Base-by-base conservation (phyloP, 768 basidiomycete genomes). In the Gautieria morchelliformis region DNA sequence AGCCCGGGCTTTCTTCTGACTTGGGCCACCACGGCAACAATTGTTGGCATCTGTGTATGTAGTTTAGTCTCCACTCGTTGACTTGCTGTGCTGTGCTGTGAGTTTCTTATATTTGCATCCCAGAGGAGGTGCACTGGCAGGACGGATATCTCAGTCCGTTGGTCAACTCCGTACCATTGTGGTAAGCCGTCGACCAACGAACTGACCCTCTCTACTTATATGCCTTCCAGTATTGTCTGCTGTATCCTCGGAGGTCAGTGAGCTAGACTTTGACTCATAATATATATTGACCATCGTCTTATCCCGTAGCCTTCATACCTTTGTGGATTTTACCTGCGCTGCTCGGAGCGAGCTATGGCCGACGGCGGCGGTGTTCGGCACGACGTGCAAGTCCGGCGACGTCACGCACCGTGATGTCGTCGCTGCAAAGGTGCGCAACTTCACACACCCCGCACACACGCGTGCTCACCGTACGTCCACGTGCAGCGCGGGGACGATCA, bases 161-260 rank as follows among this genome's bases (percentile, higher is more conserved):
- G 93, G 92, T 19, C 81, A 92, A 45, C 77, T 92, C n/a, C 73
- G 93, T 52, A 89, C 89, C 9, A 89, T 90, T 64, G 72, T 91
- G 66, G 65, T 51, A 19, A 63, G 58, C 20, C 17, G 17, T 9
- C 9, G 39, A 17, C 9, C 17, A 9, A 9, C 17, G 39, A 9
- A 9, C 39, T 40, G n/a, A 14, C 12, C 40, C 52, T 66, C 40
- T 27, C 6, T 11, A 44, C 45, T 45, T 20, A 52, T 42, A 10
- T 53, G 61, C 63, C 17, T 27, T 11, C 61, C 65, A 83, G 80
- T 22, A 66, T 81, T 33, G 82, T 78, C 65, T 77, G 83, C 33
- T 59, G 78, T 19, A 65, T 81, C 40, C 71, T 84, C 47, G 84
- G 76, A 65, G 74, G 77, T 61, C 32, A 22, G 50, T 37, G 11